Conservation (phyloP, 176 grass and related monocot species). For the Poa annua region DNA sequence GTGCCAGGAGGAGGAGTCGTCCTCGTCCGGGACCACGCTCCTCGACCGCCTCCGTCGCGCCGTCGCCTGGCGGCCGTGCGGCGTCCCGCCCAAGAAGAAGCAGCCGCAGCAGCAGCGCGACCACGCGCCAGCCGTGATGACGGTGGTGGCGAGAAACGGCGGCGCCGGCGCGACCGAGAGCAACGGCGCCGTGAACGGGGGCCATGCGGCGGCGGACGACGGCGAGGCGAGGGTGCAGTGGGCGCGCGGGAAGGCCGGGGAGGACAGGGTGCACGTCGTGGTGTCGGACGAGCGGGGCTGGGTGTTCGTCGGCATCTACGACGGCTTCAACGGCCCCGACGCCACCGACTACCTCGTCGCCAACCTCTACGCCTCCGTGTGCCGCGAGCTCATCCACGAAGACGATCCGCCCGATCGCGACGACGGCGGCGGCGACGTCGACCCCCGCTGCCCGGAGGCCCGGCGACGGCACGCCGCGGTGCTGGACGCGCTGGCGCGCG, state of each 20-base stretch:
- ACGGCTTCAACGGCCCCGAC: slow-evolving; percentile 97
- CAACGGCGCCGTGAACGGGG: not conserved
- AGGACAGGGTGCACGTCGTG: slow-evolving; percentile 83
- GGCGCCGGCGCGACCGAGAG: not conserved
- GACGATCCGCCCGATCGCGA: not conserved
- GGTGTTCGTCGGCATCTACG: slow-evolving; percentile 95
- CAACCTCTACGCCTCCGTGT: slow-evolving; percentile 65
- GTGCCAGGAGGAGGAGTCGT: not conserved
- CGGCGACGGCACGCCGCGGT: slow-evolving; percentile 22
- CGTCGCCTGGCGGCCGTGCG: slow-evolving; percentile 20
- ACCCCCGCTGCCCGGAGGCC: not conserved
- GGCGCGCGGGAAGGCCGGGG: slow-evolving; percentile 91
- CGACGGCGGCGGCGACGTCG: not conserved
- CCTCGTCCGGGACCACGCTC: slow-evolving; percentile 31
- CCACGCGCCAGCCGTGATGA: not conserved
- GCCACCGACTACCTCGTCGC: slow-evolving; percentile 80
- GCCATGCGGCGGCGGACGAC: slow-evolving; percentile 1
- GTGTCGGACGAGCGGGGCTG: slow-evolving; percentile 77
- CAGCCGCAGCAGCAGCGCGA: not conserved
- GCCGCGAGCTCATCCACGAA: slow-evolving; percentile 63
- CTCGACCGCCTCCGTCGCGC: slow-evolving; percentile 41
- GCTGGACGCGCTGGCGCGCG: slow-evolving; percentile 61
- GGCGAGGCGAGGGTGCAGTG: slow-evolving; percentile 59
- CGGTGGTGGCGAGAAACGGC: slow-evolving; percentile 15
- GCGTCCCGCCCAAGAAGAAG: not conserved